Evolutionary conservation across 179 eudicot genomes (phyloP).

Genomic region (Corrigiola litoralis): DNA sequence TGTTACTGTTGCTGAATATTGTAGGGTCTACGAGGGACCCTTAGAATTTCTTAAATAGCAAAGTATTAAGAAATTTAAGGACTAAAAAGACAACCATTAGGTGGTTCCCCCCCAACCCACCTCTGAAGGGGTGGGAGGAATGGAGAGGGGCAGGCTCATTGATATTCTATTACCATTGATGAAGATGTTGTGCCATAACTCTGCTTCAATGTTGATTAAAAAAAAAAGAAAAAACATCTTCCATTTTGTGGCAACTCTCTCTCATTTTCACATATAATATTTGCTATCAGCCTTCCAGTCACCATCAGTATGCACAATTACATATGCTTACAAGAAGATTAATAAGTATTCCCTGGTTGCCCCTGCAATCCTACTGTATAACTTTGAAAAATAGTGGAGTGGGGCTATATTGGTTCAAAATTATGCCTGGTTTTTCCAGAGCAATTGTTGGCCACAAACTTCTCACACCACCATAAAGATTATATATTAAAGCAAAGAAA

Average conservation of each 20-base stretch:
- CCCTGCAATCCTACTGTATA: not conserved
- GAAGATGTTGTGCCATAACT: too few relatives aligned
- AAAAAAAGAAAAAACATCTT: too few relatives aligned
- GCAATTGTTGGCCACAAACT: conserved; percentile 4
- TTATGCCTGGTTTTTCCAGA: not conserved
- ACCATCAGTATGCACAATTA: not conserved
- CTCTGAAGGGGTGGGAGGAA: too few relatives aligned
- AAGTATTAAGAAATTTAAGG: not conserved
- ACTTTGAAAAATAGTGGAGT: too few relatives aligned
- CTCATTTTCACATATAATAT: not conserved
- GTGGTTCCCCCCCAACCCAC: not conserved
- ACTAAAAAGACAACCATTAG: not conserved
- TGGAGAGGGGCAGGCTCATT: not conserved
- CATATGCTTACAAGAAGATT: too few relatives aligned
- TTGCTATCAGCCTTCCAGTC: conserved; percentile 15
- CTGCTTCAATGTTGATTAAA: too few relatives aligned
- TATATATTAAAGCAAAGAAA: not conserved
- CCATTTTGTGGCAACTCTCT: not conserved
- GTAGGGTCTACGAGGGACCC: too few relatives aligned
- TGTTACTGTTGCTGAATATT: too few relatives aligned
- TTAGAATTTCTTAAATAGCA: too few relatives aligned
- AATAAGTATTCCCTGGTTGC: too few relatives aligned
- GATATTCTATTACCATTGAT: not conserved
- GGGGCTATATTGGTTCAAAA: too few relatives aligned
- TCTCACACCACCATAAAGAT: too few relatives aligned